Evolutionary conservation across 2,329 filamentous ascomycete genomes (phyloP).

Genomic region (Penicillium crustosum): DNA sequence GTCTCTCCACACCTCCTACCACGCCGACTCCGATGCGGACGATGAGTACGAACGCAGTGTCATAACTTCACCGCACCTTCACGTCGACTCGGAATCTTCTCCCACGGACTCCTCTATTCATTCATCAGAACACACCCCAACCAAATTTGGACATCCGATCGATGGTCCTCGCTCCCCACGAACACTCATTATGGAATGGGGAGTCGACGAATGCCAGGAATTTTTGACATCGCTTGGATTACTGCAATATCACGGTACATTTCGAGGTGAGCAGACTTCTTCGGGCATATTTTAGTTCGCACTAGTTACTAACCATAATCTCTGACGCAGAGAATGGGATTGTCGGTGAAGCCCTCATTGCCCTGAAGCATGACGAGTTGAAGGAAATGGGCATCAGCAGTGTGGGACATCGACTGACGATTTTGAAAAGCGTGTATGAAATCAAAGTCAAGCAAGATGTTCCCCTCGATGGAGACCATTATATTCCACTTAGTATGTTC

Average conservation of each 20-base stretch:
- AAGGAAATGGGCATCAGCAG: constrained; percentile 93
- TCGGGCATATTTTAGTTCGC: not conserved
- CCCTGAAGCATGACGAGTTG: constrained; percentile 85
- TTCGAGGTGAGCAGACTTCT: constrained; percentile 67
- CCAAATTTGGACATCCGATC: constrained; percentile 55
- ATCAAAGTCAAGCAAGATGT: constrained; percentile 93
- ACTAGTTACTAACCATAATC: constrained; percentile 1
- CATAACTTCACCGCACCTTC: constrained; percentile 57
- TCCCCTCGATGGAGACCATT: constrained; percentile 87
- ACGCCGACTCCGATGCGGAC: constrained; percentile 64
- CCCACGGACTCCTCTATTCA: constrained; percentile 59
- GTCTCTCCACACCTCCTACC: constrained; percentile 52
- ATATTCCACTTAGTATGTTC: constrained; percentile 80
- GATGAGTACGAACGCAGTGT: constrained; percentile 65
- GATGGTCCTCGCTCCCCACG: constrained; percentile 56
- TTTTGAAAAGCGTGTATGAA: constrained; percentile 94
- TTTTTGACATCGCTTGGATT: constrained; percentile 79
- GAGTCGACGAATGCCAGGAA: constrained; percentile 83
- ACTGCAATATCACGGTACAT: constrained; percentile 76
- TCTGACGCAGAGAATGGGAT: constrained; percentile 81
- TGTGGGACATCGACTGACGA: constrained; percentile 90
- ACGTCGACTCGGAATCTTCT: constrained; percentile 58
- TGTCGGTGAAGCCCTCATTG: constrained; percentile 84
- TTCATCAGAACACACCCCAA: constrained; percentile 63
- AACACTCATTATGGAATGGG: constrained; percentile 61